Base-by-base conservation (phyloP, 1,284 basidiomycete genomes). In the Paramarasmius palmivorus region DNA sequence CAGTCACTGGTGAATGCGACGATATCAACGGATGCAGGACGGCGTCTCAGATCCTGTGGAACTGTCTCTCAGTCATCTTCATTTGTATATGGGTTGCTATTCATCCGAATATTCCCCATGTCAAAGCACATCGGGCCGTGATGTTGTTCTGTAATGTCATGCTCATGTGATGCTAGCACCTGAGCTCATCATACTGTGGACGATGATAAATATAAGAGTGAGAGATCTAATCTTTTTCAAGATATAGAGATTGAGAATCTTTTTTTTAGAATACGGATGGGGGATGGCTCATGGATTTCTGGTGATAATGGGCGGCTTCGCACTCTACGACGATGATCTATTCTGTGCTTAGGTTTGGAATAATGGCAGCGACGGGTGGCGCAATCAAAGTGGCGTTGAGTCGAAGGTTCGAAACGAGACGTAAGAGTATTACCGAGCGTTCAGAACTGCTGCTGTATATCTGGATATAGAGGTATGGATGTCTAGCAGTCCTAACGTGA, bases 31-130 rank as follows among this genome's bases (percentile, higher is more conserved):
- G 22, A 40, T 40, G 17, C 5, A 17, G 39, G 10, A 40, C 39
- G 12, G 17, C 19, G 9, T 17, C n/a, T 17, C 49, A 59, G 26
- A 66, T 70, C 23, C 19, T 68, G n/a, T 63, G 59, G 59, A 69
- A 64, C 39, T 71, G 68, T 44, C 39, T 65, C 15, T 52, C 56
- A 0, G 68, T 68, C 0, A 63, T 72, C 1, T 64, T 71, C n/a
- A 60, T 65, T 0, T 73, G 68, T 44, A 67, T 67, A 2, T 73
- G 70, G 69, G 51, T 67, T 5, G 60, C 70, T 0, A 54, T 71
- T 5, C 71, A 73, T 50, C 70, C 69, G 0, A 71, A 73, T 45
- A 55, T 73, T 17, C 66, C 70, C 3, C 37, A 44, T 0, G 50
- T 32, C 7, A 12, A 12, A 12, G 55, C 53, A 3, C 49, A 41